A percentile compares a stretch with the other conserved stretches of the same genome.
Evolutionary conservation across 2,329 filamentous ascomycete genomes (phyloP).

Genomic region (Huntiella decipiens): DNA sequence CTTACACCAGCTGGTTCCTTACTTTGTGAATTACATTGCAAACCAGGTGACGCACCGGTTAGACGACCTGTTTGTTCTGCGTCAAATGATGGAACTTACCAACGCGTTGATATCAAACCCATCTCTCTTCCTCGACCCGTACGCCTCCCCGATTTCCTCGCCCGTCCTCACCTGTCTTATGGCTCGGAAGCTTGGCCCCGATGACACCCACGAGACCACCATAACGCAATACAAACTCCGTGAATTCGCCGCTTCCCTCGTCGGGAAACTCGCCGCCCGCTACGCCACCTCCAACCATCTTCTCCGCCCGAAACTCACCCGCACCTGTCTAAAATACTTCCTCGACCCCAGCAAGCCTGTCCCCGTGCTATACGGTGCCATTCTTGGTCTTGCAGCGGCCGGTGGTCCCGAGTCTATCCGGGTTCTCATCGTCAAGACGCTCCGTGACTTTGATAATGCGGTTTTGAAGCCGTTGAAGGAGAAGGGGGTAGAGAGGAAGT

Average conservation of each 20-base stretch:
- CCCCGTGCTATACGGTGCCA: slow-evolving; percentile 72
- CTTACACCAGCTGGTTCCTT: slow-evolving; percentile 85
- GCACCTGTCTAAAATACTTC: slow-evolving; percentile 86
- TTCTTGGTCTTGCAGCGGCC: slow-evolving; percentile 60
- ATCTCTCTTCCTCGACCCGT: slow-evolving; percentile 50
- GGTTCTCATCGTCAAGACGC: slow-evolving; percentile 35
- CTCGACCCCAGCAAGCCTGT: slow-evolving; percentile 70
- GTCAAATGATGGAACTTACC: slow-evolving; percentile 81
- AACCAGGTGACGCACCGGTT: slow-evolving; percentile 91
- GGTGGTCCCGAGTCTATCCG: slow-evolving; percentile 46
- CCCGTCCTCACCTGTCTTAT: slow-evolving; percentile 84
- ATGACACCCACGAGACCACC: slow-evolving; percentile 32
- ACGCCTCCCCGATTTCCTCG: slow-evolving; percentile 50
- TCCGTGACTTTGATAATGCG: slow-evolving; percentile 32
- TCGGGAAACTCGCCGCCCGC: slow-evolving; percentile 60
- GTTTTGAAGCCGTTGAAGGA: slow-evolving; percentile 36
- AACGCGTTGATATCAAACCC: slow-evolving; percentile 70
- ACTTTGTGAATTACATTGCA: slow-evolving; percentile 88
- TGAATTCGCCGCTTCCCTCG: slow-evolving; percentile 64
- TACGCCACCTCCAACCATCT: slow-evolving; percentile 67
- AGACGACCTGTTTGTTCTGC: slow-evolving; percentile 73
- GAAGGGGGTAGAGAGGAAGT: slow-evolving; percentile 24
- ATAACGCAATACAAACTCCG: slow-evolving; percentile 60
- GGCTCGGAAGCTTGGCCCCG: slow-evolving; percentile 49
- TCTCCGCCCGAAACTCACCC: slow-evolving; percentile 69